Evolutionary conservation across 441 rosid genomes (phyloP).

Genomic region (Euphorbia corollata): DNA sequence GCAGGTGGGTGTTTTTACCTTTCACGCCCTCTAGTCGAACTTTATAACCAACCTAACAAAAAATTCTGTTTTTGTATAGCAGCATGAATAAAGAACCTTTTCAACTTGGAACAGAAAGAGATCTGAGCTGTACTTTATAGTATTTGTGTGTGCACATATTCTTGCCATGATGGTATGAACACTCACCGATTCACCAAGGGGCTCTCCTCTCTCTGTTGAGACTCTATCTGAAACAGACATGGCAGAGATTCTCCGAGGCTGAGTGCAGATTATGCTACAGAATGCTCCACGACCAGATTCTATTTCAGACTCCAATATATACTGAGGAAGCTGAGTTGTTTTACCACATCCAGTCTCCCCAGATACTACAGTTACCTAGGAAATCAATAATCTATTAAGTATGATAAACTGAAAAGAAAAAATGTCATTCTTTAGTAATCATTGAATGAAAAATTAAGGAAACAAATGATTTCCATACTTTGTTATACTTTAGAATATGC

Average conservation of each 20-base stretch:
- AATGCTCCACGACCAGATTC: conserved; percentile 98
- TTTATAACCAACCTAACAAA: conserved; percentile 94
- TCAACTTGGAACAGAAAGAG: conserved; percentile 20
- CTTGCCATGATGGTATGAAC: conserved; percentile 22
- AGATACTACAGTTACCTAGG: conserved; percentile 83
- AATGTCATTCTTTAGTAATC: not conserved
- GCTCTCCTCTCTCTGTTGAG: conserved; percentile 92
- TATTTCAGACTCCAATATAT: conserved; percentile 87
- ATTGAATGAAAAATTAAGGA: not conserved
- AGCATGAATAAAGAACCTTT: conserved; percentile 41
- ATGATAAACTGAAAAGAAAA: not conserved
- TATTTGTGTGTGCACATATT: conserved; percentile 10
- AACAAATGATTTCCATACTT: not conserved
- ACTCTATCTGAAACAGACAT: conserved; percentile 98
- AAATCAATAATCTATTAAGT: conserved; percentile 17
- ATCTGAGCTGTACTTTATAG: not conserved
- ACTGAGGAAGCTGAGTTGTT: conserved; percentile 98
- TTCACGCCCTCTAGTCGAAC: conserved; percentile 96
- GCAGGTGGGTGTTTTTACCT: conserved; percentile 89
- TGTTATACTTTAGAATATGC: not conserved
- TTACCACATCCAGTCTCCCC: conserved; percentile 99
- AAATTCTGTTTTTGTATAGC: conserved; percentile 46
- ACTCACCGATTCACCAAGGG: conserved; percentile 92
- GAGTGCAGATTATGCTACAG: conserved; percentile 93
- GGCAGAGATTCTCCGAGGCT: conserved; percentile 97